phyloP scores from a whole-genome alignment of 2,329 filamentous ascomycete species.

The Tympanopsis confertula region DNA sequence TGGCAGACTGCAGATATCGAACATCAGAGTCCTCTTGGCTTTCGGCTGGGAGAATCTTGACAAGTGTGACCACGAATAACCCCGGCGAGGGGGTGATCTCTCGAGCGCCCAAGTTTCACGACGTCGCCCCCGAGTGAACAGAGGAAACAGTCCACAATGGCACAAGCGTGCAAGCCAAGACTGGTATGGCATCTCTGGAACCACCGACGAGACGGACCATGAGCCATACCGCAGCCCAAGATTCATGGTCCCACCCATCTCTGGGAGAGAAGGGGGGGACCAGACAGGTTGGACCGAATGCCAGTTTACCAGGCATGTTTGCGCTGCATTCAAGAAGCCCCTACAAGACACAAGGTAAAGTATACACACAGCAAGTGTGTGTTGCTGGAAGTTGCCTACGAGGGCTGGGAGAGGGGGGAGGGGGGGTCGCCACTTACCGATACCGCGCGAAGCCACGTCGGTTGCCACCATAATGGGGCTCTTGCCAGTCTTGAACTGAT shows the following conservation, averaged over 20 bases:
- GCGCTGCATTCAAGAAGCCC: constrained; percentile 73
- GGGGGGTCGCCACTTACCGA: constrained; percentile 81
- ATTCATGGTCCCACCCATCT: not conserved
- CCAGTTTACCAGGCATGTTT: constrained; percentile 81
- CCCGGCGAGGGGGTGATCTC: too few species aligned
- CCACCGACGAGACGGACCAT: too few species aligned
- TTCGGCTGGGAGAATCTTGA: too few species aligned
- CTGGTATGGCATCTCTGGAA: too few species aligned
- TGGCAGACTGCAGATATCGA: too few species aligned
- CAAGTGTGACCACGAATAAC: too few species aligned
- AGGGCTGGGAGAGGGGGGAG: constrained; percentile 23
- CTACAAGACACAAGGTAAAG: constrained; percentile 89
- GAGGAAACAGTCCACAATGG: too few species aligned
- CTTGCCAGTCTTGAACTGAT: constrained; percentile 99
- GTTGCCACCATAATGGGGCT: constrained; percentile 99
- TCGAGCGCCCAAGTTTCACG: too few species aligned
- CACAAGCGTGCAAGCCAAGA: too few species aligned
- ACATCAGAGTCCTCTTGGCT: too few species aligned
- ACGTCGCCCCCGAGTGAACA: too few species aligned
- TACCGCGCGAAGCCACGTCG: constrained; percentile 99
- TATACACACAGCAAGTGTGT: constrained; percentile 35
- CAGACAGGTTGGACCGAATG: constrained; percentile 66
- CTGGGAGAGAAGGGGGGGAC: not conserved
- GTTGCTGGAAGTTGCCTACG: constrained; percentile 44
- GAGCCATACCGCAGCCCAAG: too few species aligned